Evolutionary conservation across 352 stramenopile species (phyloP), one percentile per base, ranked within the genome.

Genomic region (Pilasporangium apinafurcum): DNA sequence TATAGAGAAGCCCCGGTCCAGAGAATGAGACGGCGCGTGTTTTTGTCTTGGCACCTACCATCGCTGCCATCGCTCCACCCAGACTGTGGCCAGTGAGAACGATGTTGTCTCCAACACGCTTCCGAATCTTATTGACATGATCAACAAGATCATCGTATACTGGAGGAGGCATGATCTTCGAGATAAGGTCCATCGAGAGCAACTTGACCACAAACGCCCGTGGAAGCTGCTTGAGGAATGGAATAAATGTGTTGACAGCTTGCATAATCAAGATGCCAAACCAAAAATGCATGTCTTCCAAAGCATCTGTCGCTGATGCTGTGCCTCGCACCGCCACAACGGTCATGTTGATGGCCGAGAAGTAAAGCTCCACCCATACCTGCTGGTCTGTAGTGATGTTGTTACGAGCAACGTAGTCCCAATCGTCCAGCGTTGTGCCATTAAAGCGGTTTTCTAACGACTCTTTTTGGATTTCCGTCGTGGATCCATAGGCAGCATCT

Each of bases 201-300:
- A 93, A 59, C 21, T 68, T 63, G 17, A 92, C 77, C 8, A 91
- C 64, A 36, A 92, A 89, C 21, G 56, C 42, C 8, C 50, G 61
- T 29, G 79, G 82, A 9, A 91, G 61, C 35, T 93, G 79, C 43
- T 86, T 93, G 20, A 93, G 61, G 54, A 93, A 90, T 16, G 78
- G 81, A 37, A 93, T 59, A 24, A 91, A 90, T 5, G 83, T 52
- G 40, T 91, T 81, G 6, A 79, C 70, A 6, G 70, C 72, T 46
- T 92, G 79, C 79, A 93, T 93, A 51, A 91, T 87, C 36, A 55
- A 82, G 43, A 93, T 87, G 20, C 76, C 82, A 36, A 93, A 91
- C 77, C 79, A 91, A 51, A 75, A 93, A 53, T 93, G 79, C 48
- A 93, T 59, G 44, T 93, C 82, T 38, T 93, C 74, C 13, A 92